Percentiles rank a stretch among this genome's conserved stretches.
phyloP scores from a whole-genome alignment of 345 rosid species.

The Brassica nigra region DNA sequence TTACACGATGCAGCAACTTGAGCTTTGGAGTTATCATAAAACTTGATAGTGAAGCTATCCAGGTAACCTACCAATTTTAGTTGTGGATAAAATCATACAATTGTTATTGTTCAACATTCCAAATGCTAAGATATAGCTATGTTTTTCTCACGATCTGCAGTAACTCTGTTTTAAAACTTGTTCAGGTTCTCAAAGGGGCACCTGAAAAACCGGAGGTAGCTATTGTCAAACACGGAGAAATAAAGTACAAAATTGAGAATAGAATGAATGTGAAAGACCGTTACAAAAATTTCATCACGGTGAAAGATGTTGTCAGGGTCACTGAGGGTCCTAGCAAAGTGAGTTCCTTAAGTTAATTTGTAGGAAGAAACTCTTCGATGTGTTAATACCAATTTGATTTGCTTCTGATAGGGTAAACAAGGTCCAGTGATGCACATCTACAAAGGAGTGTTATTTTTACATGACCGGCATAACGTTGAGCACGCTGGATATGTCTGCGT shows the following conservation, averaged over 20 bases:
- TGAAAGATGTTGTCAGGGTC: conserved; percentile 75
- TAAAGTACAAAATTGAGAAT: conserved; percentile 74
- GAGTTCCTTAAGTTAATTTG: conserved; percentile 38
- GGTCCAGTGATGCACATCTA: conserved; percentile 82
- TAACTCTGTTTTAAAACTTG: conserved; percentile 12
- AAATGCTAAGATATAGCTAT: background rate
- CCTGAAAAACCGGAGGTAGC: conserved; percentile 77
- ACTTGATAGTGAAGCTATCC: conserved; percentile 87
- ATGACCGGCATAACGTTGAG: conserved; percentile 84
- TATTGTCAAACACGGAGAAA: conserved; percentile 72
- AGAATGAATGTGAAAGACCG: conserved; percentile 67
- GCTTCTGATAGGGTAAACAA: conserved; percentile 67
- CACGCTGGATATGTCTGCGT: conserved; percentile 87
- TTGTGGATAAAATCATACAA: conserved; percentile 1
- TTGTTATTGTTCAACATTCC: background rate
- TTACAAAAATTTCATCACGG: conserved; percentile 60
- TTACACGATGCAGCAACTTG: conserved; percentile 54
- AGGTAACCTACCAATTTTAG: conserved; percentile 45
- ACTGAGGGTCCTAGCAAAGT: conserved; percentile 85
- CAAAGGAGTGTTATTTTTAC: conserved; percentile 65
- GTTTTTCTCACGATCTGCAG: background rate
- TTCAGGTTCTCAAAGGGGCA: conserved; percentile 79
- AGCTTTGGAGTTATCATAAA: conserved; percentile 88
- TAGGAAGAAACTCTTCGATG: conserved; percentile 2
- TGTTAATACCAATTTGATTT: background rate